Evolutionary conservation across 2,329 filamentous ascomycete species (phyloP), one percentile per base, ranked within the genome.

Genomic region (Pseudonectria buxi): DNA sequence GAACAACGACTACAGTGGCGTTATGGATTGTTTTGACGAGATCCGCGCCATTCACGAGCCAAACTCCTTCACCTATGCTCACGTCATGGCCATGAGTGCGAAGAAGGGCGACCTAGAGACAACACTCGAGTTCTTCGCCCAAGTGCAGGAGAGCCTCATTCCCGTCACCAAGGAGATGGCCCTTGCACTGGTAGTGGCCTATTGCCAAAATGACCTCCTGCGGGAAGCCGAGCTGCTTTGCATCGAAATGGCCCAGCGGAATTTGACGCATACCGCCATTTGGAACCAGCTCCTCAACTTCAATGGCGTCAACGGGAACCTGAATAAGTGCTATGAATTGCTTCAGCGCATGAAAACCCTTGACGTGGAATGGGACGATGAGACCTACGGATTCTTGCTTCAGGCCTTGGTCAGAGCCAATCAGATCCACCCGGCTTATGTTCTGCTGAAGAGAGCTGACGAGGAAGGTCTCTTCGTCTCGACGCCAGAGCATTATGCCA

Each of bases 211-310:
- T 30, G 54, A 57, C 9, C 52, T 56, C 3, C 43, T 63, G 7
- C 24, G 46, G 12, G 63, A 65, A 26, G 65, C 64, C 0, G 55
- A 63, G 38, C 49, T 45, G n/a, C 51, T 66, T 16, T 63, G 58
- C 29, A 33, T 72, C 32, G 71, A 73, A 29, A 71, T 78, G 24
- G 64, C 79, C 14, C 58, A 61, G 10, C 65, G 69, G 41, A 62
- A 67, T 13, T 70, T 76, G 2, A 64, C 70, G 2, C 61, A 59
- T 14, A 79, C 79, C 3, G 65, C 70, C 24, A 76, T 87, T 53
- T 95, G 86, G 85, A 95, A 95, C 53, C 70, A 77, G 35, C 62
- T 95, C 24, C 65, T 95, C 4, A 69, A 73, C 37, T 76, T 82
- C 41, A 73, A 87, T 55, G 85, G 84, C 6, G 64, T 76, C 36